phyloP scores from a whole-genome alignment of 805 yeast genomes.

The Lachancea thermotolerans region DNA sequence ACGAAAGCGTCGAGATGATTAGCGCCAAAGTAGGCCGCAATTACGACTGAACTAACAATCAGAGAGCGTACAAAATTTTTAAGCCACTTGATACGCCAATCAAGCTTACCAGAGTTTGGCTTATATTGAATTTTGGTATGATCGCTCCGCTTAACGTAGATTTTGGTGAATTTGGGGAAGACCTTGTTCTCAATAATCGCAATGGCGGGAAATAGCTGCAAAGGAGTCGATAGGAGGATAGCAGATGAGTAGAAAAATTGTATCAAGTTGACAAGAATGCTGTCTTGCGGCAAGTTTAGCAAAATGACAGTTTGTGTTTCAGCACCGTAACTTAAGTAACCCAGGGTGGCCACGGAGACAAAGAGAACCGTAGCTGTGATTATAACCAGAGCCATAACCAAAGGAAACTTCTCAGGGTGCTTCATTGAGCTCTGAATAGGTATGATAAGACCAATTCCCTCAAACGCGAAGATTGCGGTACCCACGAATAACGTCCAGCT shows the following conservation, averaged over 20 bases:
- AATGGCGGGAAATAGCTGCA: constrained; percentile 74
- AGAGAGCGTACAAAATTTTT: constrained; percentile 53
- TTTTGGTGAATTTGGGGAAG: constrained; percentile 36
- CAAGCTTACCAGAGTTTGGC: constrained; percentile 48
- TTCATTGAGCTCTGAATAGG: constrained; percentile 81
- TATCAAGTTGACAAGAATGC: constrained; percentile 53
- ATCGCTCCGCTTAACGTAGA: constrained; percentile 14
- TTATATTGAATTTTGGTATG: constrained; percentile 15
- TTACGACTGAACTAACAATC: constrained; percentile 48
- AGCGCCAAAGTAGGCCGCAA: constrained; percentile 62
- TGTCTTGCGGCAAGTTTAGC: constrained; percentile 62
- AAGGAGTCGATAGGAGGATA: constrained; percentile 70
- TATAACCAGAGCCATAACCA: constrained; percentile 55
- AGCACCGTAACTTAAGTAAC: constrained; percentile 65
- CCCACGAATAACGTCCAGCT: constrained; percentile 72
- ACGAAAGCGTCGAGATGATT: constrained; percentile 66
- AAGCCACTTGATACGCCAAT: constrained; percentile 51
- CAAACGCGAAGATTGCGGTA: constrained; percentile 82
- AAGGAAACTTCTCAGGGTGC: constrained; percentile 65
- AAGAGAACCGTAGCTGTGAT: constrained; percentile 56
- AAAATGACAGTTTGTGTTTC: constrained; percentile 60
- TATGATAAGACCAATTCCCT: constrained; percentile 75
- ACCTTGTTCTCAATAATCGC: constrained; percentile 61
- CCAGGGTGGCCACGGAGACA: constrained; percentile 57
- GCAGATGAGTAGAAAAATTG: constrained; percentile 72